Percentiles rank a stretch among this genome's conserved stretches.
Evolutionary conservation across 2,329 filamentous ascomycete genomes (phyloP).

Genomic region (Botryosphaeria dothidea): DNA sequence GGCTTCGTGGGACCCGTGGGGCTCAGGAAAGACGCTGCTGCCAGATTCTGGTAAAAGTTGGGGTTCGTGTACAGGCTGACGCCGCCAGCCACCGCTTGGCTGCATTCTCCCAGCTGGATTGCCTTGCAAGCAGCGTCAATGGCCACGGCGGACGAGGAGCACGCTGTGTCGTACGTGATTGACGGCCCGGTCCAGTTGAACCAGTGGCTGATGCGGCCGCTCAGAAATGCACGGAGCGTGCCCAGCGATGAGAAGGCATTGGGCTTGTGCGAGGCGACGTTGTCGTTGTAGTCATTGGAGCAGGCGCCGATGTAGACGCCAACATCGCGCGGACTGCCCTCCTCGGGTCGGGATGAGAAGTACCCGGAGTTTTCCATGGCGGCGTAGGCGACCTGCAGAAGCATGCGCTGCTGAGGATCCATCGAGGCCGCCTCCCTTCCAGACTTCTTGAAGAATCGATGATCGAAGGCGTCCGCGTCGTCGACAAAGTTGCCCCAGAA

Average conservation of each 20-base stretch:
- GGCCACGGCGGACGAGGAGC: constrained; percentile 27
- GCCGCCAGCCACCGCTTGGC: constrained; percentile 36
- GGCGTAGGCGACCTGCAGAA: constrained; percentile 6
- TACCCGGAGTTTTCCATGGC: constrained; percentile 24
- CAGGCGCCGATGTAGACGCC: constrained; percentile 36
- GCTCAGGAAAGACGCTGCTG: constrained; percentile 44
- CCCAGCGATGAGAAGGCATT: constrained; percentile 30
- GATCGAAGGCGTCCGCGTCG: constrained; percentile 11
- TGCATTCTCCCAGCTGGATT: constrained; percentile 29
- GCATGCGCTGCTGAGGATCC: constrained; percentile 22
- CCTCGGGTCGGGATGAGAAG: constrained; percentile 21
- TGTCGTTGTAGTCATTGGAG: constrained; percentile 34
- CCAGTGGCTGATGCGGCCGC: constrained; percentile 21
- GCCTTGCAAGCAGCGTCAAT: constrained; percentile 29
- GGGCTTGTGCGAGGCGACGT: constrained; percentile 35
- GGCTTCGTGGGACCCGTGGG: constrained; percentile 49
- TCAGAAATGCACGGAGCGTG: constrained; percentile 20
- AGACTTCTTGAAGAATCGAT: neutral
- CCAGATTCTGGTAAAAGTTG: constrained; percentile 35
- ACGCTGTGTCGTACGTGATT: constrained; percentile 28
- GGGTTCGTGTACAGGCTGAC: constrained; percentile 32
- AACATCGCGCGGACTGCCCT: constrained; percentile 26
- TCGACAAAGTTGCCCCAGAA: constrained; percentile 11
- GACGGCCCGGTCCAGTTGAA: constrained; percentile 23
- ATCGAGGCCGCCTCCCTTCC: neutral